Conservation (phyloP, 345 rosid species). For the Erysimum cheiranthoides region DNA sequence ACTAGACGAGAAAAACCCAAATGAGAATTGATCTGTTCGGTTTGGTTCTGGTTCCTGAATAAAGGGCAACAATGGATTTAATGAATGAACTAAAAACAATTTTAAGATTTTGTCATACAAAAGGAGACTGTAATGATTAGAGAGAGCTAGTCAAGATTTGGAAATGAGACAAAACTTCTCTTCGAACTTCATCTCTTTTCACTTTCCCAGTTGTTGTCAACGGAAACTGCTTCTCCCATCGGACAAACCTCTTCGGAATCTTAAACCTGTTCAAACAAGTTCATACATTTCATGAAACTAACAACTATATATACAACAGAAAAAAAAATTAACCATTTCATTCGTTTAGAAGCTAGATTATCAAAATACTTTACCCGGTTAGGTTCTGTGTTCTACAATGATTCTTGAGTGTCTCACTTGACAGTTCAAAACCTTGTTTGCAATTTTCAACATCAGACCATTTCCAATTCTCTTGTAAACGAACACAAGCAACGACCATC, state of each 20-base stretch:
- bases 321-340: not conserved
- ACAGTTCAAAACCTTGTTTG: slow-evolving; percentile 42
- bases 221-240: slow-evolving; percentile 74
- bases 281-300: slow-evolving; percentile 2
- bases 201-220: slow-evolving; percentile 72
- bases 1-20: not conserved
- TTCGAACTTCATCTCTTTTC: slow-evolving; percentile 65
- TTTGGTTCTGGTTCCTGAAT: not conserved
- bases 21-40: not conserved
- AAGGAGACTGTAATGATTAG: slow-evolving; percentile 41
- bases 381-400: slow-evolving; percentile 60
- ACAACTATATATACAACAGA: not conserved
- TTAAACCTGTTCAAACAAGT: slow-evolving; percentile 64
- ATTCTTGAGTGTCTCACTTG: slow-evolving; percentile 57
- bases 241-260: slow-evolving; percentile 69
- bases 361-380: slow-evolving; percentile 54
- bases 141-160: slow-evolving; percentile 58
- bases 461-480: slow-evolving; percentile 60
- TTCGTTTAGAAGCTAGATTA: not conserved
- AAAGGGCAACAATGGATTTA: not conserved
- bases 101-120: not conserved
- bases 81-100: not conserved
- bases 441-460: slow-evolving; percentile 55
- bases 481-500: slow-evolving; percentile 77
- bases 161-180: slow-evolving; percentile 54